These are phyloP conservation scores for Diplodia corticola DNA, from an alignment of 2,329 filamentous ascomycete species.

Conservation along the genomic window DNA sequence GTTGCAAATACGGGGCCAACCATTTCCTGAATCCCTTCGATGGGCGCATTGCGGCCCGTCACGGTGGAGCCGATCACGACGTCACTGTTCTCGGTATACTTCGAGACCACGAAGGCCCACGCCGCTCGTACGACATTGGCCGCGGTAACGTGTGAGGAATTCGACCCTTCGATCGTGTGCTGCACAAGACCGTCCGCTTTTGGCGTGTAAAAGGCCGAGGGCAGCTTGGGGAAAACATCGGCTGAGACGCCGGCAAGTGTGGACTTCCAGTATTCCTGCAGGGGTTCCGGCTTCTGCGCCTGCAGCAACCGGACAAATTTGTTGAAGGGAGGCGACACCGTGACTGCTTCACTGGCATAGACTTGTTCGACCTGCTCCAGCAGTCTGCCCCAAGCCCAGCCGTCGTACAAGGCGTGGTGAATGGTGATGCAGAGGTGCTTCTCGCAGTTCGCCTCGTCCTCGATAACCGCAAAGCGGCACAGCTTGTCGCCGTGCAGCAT, in stretches of 20 bases:
- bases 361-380: slow-evolving; percentile 38
- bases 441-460: slow-evolving; percentile 28
- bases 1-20: slow-evolving; percentile 34
- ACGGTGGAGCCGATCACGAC: slow-evolving; percentile 31
- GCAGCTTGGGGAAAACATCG: not conserved
- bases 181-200: not conserved
- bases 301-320: not conserved
- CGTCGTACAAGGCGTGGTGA: not conserved
- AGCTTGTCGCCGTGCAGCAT: slow-evolving; percentile 45
- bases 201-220: not conserved
- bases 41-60: slow-evolving; percentile 29
- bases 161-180: not conserved
- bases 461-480: slow-evolving; percentile 35
- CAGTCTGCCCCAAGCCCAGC: slow-evolving; percentile 62
- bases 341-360: not conserved
- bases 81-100: slow-evolving; percentile 28
- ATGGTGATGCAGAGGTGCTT: slow-evolving; percentile 21
- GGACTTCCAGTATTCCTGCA: not conserved
- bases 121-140: slow-evolving; percentile 30
- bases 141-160: slow-evolving; percentile 22
- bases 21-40: slow-evolving; percentile 26
- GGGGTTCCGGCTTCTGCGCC: not conserved
- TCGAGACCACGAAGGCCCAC: slow-evolving; percentile 30
- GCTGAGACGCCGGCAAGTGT: not conserved
- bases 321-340: not conserved